Base-by-base conservation (phyloP, 1,284 basidiomycete genomes). In the Calocybe gambosa region DNA sequence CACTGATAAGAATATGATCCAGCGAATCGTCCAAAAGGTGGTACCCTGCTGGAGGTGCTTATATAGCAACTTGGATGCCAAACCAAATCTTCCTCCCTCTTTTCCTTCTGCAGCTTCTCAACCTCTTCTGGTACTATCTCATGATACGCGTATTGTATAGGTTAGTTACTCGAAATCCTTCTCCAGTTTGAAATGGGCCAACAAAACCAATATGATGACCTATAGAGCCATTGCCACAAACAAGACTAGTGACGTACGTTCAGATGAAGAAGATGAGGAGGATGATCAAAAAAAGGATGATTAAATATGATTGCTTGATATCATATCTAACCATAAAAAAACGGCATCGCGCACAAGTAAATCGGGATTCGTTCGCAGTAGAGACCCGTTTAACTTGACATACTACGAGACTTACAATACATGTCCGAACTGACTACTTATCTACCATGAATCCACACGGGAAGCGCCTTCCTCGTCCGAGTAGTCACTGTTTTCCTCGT, bases 81-180 rank as follows among this genome's bases (percentile, higher is more conserved):
- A 85, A 82, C 58, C 89, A 92, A 59, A 80, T 94, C 42, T 90
- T 93, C 57, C 55, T 64, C 0, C 87, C 92, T 0, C 71, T 96
- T 48, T 57, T 82, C 9, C 65, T 89, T 0, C 73, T 97, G 10
- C 91, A 93, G 62, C 58, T 80, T 50, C 74, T 97, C 58, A 95
- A 96, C 62, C 54, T 94, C 16, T 95, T 95, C 70, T 95, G 92
- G 92, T 93, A 90, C 62, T 81, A 74, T 64, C 70, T 91, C 38
- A 91, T 94, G 59, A 67, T 78, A 63, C 80, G 89, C 44, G 85
- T 95, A 41, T 64, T 74, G 15, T 51, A 68, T 13, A 65, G 73
- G 77, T 78, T 41, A 36, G 66, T 54, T 23, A n/a, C 13, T n/a
- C 6, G 18, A 6, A 25, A 35, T 15, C 2, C 13, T 29, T 13